A percentile compares a stretch with the other conserved stretches of the same genome.
phyloP scores from a whole-genome alignment of 2,329 filamentous ascomycete species.

The Pseudogymnoascus sp. region DNA sequence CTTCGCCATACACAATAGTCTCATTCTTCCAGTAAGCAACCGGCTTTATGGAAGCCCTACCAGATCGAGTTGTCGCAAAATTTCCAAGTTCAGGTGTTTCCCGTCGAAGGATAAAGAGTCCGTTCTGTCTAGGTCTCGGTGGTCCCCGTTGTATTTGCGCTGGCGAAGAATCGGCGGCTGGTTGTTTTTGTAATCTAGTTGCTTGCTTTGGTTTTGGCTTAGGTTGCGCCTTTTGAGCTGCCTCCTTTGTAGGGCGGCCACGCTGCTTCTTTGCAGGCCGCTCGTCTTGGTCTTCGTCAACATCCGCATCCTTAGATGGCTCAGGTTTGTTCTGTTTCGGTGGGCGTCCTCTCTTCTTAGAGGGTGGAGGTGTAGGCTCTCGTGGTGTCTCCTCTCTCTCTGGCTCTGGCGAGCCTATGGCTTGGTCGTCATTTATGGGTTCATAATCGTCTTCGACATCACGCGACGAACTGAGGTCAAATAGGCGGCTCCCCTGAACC shows the following conservation, averaged over 20 bases:
- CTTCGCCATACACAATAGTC: constrained; percentile 60
- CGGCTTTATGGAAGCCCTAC: constrained; percentile 69
- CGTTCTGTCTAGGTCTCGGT: constrained; percentile 37
- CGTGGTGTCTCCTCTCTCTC: constrained; percentile 10
- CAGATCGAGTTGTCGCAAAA: constrained; percentile 61
- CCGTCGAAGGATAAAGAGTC: constrained; percentile 43
- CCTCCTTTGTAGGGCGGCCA: neutral
- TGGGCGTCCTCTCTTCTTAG: constrained; percentile 19
- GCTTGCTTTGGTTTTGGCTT: constrained; percentile 12
- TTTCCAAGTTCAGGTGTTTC: constrained; percentile 35
- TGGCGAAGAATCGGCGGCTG: constrained; percentile 11
- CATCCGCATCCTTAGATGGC: constrained; percentile 21
- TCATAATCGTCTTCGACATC: neutral
- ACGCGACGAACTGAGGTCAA: constrained; percentile 1
- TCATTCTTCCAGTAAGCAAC: constrained; percentile 85
- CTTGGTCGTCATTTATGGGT: neutral
- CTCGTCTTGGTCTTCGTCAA: constrained; percentile 31
- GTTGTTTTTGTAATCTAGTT: constrained; percentile 12
- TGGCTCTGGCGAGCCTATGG: neutral
- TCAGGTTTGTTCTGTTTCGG: constrained; percentile 12
- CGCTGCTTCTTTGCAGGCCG: constrained; percentile 27
- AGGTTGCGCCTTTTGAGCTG: neutral
- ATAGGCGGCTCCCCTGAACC: neutral
- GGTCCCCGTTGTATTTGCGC: constrained; percentile 27
- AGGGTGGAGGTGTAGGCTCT: constrained; percentile 15